A percentile compares a stretch with the other conserved stretches of the same genome.
Evolutionary conservation across 176 grass and related monocot genomes (phyloP).

Genomic region (Eleusine indica): DNA sequence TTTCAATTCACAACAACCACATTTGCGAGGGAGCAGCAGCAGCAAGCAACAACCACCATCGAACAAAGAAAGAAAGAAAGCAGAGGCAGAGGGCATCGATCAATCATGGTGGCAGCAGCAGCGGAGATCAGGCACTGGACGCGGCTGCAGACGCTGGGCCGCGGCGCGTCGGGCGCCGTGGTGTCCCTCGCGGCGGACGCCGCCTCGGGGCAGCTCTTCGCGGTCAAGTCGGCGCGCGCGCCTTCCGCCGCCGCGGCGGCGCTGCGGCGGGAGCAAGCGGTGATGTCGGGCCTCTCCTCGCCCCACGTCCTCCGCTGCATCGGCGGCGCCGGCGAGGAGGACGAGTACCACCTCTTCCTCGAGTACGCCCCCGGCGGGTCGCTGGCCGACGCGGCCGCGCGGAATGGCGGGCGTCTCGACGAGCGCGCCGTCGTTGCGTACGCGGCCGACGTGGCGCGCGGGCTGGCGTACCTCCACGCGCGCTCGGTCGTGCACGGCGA

Average conservation of each 20-base stretch:
- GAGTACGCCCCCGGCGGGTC: conserved; percentile 86
- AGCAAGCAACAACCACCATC: background rate
- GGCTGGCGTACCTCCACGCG: conserved; percentile 68
- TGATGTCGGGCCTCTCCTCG: conserved; percentile 48
- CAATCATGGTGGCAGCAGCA: conserved; percentile 24
- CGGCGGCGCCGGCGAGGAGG: conserved; percentile 29
- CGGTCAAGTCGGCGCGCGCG: conserved; percentile 56
- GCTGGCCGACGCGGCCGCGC: conserved; percentile 61
- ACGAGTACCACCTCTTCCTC: conserved; percentile 41
- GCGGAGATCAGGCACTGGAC: conserved; percentile 42
- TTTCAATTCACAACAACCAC: background rate
- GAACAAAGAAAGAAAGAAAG: background rate
- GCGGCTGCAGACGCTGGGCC: conserved; percentile 50
- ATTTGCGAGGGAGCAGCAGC: background rate
- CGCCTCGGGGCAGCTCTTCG: conserved; percentile 62
- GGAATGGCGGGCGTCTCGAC: conserved; percentile 52
- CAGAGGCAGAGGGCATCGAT: too few species aligned
- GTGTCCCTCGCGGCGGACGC: conserved; percentile 54
- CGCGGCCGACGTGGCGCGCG: conserved; percentile 54
- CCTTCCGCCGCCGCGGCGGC: background rate
- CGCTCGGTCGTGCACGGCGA: conserved; percentile 69
- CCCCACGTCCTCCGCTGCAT: conserved; percentile 67
- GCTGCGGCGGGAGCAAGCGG: conserved; percentile 54
- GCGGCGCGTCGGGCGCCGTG: conserved; percentile 65
- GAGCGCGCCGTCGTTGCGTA: conserved; percentile 36